Conservation (phyloP, 257 asterid species). For the Salvia rosmarinus region DNA sequence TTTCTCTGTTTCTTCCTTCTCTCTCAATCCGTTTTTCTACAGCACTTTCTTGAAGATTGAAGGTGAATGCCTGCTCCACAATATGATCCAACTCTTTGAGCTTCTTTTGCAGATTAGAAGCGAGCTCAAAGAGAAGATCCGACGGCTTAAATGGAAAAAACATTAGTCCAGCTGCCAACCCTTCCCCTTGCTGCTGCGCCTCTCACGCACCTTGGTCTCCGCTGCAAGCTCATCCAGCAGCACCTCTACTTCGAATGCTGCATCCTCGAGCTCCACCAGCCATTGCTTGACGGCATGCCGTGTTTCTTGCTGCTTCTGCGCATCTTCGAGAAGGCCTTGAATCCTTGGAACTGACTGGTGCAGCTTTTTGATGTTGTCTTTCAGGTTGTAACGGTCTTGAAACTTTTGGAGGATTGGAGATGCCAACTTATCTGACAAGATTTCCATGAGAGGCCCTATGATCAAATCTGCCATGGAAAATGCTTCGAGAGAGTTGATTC, state of each 20-base stretch:
- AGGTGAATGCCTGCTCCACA: slow-evolving; percentile 7
- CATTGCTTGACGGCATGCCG: slow-evolving; percentile 1
- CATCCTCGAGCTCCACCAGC: slow-evolving; percentile 10
- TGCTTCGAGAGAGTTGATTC: background rate
- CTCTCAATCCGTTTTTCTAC: background rate
- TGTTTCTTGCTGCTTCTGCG: slow-evolving; percentile 8
- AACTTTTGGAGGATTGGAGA: slow-evolving; percentile 10
- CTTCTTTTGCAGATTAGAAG: slow-evolving; percentile 2
- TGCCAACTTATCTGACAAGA: background rate
- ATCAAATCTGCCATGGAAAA: slow-evolving; percentile 3
- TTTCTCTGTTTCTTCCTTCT: background rate
- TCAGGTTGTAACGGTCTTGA: background rate
- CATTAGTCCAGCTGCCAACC: too few relatives aligned
- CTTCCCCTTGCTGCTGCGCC: background rate
- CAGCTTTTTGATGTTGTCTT: slow-evolving; percentile 17
- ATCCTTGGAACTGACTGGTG: slow-evolving; percentile 1
- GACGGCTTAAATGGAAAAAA: background rate
- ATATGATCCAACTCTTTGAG: slow-evolving; percentile 5
- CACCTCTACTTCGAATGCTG: background rate
- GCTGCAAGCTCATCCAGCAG: slow-evolving; percentile 16
- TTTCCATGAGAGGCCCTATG: background rate
- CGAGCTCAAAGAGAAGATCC: background rate
- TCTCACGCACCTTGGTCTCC: background rate
- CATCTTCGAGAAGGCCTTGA: slow-evolving; percentile 21
- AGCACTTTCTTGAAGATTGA: background rate